These are phyloP conservation scores for Serendipita sp. DNA, from an alignment of 768 basidiomycete genomes.

Conservation along the genomic window DNA sequence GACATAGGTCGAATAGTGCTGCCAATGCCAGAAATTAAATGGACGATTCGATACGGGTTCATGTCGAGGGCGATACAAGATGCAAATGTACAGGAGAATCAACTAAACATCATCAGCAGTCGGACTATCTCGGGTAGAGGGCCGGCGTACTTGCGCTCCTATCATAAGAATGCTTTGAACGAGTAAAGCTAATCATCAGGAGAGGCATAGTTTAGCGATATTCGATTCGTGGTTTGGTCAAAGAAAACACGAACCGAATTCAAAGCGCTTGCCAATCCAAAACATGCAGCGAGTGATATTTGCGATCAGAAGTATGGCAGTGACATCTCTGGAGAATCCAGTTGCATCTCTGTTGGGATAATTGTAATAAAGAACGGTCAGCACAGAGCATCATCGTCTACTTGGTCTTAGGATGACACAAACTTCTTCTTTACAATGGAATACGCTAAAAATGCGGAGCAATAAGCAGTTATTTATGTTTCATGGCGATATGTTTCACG, in stretches of 20 bases:
- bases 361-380: slow-evolving; percentile 7
- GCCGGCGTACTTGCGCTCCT: slow-evolving; percentile 45
- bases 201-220: too few relatives aligned
- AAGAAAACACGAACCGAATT: slow-evolving; percentile 21
- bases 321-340: slow-evolving; percentile 75
- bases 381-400: neutral
- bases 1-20: slow-evolving; percentile 55
- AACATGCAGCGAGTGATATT: slow-evolving; percentile 85
- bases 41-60: slow-evolving; percentile 48
- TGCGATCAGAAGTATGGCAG: slow-evolving; percentile 66
- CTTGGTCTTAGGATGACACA: slow-evolving; percentile 12
- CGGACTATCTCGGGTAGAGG: slow-evolving; percentile 12
- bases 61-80: slow-evolving; percentile 43
- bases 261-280: slow-evolving; percentile 71
- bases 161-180: slow-evolving; percentile 78
- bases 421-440: slow-evolving; percentile 70
- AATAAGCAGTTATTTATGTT: neutral
- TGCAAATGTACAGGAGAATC: slow-evolving; percentile 66
- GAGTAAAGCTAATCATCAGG: slow-evolving; percentile 31
- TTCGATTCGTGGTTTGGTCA: neutral
- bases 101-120: slow-evolving; percentile 29
- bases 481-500: neutral
- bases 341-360: slow-evolving; percentile 45
- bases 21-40: slow-evolving; percentile 76
- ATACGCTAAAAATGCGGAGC: slow-evolving; percentile 29